These are phyloP conservation scores for Oleoguttula mirabilis DNA, from an alignment of 495 filamentous ascomycete species.

Conservation along the genomic window DNA sequence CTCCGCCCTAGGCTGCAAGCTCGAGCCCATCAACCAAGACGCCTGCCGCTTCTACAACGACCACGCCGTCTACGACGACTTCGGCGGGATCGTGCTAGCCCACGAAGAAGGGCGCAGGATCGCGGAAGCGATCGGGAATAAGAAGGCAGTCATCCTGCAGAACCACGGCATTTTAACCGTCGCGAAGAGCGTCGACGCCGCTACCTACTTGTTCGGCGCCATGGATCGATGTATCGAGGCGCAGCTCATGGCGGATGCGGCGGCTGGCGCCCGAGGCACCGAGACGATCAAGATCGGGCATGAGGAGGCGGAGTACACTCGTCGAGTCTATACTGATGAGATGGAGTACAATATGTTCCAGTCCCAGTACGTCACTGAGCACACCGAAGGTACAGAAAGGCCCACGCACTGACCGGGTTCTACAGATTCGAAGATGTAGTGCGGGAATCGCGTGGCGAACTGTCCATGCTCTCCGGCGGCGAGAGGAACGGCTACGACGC, in stretches of 20 bases:
- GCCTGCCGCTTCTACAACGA: conserved; percentile 38
- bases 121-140: conserved; percentile 46
- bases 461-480: conserved; percentile 14
- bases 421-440: conserved; percentile 17
- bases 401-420: not conserved
- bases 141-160: conserved; percentile 57
- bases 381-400: not conserved
- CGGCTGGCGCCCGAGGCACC: conserved; percentile 50
- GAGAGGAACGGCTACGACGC: conserved; percentile 13
- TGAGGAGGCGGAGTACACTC: conserved; percentile 53
- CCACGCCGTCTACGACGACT: conserved; percentile 47
- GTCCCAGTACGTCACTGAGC: conserved; percentile 9
- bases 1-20: conserved; percentile 47
- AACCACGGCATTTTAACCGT: conserved; percentile 53
- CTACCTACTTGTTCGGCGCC: conserved; percentile 62
- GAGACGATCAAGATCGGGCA: conserved; percentile 58
- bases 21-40: conserved; percentile 51
- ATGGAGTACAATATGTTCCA: conserved; percentile 21
- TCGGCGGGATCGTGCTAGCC: conserved; percentile 61
- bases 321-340: conserved; percentile 19
- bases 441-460: conserved; percentile 8
- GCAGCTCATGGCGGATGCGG: conserved; percentile 65
- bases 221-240: conserved; percentile 63
- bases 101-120: conserved; percentile 58
- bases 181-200: conserved; percentile 27